Evolutionary conservation across 2,329 filamentous ascomycete genomes (phyloP), one percentile per base, ranked within the genome.

Genomic region (Hortaea werneckii): DNA sequence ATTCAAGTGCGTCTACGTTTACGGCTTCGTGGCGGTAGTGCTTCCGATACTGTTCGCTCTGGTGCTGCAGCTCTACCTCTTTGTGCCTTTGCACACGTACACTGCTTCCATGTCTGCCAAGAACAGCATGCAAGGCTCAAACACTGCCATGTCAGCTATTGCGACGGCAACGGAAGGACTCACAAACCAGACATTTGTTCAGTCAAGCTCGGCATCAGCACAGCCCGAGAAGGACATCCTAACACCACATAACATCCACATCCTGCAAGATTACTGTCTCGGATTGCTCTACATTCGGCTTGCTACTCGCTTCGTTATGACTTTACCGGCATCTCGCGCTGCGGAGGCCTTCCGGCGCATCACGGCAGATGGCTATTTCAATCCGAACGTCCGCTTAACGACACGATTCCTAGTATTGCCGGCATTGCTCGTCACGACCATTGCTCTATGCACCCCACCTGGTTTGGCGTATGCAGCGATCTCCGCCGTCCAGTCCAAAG

Each of bases 211-310:
- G 6, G 28, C 28, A 20, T 7, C 40, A 7, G 13, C 7, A 10
- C 38, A 6, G 11, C 38, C 29, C 4, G 29, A 27, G 29, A 5
- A 45, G 32, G 64, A 66, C 11, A n/a, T n/a, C n/a, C 9, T 9
- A 35, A 35, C 32, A n/a, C n/a, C 32, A 9, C 87, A 94, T 60
- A 85, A 82, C 6, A 79, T 96, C 37, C 84, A 94, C 51, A 75
- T 96, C 50, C 82, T 96, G 37, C 90, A 96, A 62, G 83, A 89
- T 47, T 98, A 90, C 88, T 94, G 89, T 0, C 73, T 98, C 1
- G 92, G 92, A 4, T 77, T 98, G 20, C 75, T 98, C 3, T 95
- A 95, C 64, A 76, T 94, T 29, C 89, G 94, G 53, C 79, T 96
- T 57, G 78, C 78, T 0, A 76, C 80, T 11, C 82, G 84, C 35